phyloP scores from a whole-genome alignment of 1,139 yeast genomes.

The Diutina pseudorugosa region DNA sequence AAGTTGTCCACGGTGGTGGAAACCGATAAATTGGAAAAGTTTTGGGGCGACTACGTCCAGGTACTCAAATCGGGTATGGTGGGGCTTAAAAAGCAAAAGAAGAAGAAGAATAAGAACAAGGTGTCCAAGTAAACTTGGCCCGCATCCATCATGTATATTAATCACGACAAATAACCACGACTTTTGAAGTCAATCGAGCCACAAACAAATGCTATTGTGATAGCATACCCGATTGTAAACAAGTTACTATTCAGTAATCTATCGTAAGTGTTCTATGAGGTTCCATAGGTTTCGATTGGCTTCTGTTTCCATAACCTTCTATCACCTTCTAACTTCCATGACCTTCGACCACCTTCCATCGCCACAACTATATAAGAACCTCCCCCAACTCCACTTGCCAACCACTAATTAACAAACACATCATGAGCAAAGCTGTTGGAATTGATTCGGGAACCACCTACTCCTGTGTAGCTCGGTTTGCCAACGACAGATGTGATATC shows the following conservation, averaged over 20 bases:
- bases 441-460: constrained; percentile 98
- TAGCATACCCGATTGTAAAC: too few relatives aligned
- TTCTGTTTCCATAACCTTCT: neutral
- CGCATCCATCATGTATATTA: neutral
- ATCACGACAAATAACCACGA: neutral
- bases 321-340: neutral
- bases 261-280: neutral
- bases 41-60: constrained; percentile 60
- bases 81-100: constrained; percentile 48
- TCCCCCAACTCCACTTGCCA: neutral
- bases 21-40: constrained; percentile 41
- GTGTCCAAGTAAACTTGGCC: constrained; percentile 13
- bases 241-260: neutral
- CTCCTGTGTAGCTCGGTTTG: constrained; percentile 82
- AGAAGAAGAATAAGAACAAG: constrained; percentile 29
- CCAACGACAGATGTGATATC: constrained; percentile 44
- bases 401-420: neutral
- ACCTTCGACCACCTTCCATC: neutral
- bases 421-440: constrained; percentile 61
- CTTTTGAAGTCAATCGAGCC: too few relatives aligned
- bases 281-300: neutral
- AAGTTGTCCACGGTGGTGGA: constrained; percentile 59
- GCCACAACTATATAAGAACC: neutral
- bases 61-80: constrained; percentile 49
- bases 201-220: too few relatives aligned